A percentile compares a stretch with the other conserved stretches of the same genome.
Conservation (phyloP, 306 rosid genomes). For the Albizia julibrissin region DNA sequence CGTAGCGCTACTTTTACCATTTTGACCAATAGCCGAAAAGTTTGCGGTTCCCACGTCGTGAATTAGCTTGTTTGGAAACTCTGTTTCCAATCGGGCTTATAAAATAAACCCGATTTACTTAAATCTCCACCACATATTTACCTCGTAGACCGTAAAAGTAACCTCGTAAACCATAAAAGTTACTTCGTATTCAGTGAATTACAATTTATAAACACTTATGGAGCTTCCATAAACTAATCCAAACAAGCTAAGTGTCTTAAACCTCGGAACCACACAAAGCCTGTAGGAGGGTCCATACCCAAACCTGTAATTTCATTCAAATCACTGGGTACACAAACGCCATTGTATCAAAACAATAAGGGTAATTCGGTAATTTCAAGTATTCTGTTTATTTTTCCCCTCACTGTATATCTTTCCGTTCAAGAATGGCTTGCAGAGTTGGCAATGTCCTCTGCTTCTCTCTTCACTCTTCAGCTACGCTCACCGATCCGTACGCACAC, state of each 20-base stretch:
- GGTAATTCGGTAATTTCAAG: background rate
- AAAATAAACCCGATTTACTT: no score
- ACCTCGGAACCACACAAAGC: conserved; percentile 28
- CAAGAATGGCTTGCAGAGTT: conserved; percentile 90
- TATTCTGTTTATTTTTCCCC: background rate
- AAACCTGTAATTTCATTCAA: conserved; percentile 30
- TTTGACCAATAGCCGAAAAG: conserved; percentile 34
- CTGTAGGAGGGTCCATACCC: background rate
- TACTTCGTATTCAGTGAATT: no score
- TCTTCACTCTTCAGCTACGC: conserved; percentile 44
- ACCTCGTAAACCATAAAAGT: no score
- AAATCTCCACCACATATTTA: no score
- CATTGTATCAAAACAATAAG: conserved; percentile 10
- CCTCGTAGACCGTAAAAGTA: no score
- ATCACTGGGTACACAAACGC: conserved; percentile 34
- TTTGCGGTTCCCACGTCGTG: conserved; percentile 35
- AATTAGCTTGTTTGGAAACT: no score
- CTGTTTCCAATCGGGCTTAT: no score
- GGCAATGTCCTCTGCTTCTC: conserved; percentile 66
- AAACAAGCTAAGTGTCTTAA: no score
- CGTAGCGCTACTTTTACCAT: conserved; percentile 21
- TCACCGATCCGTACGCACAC: conserved; percentile 51
- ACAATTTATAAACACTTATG: no score
- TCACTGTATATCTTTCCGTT: conserved; percentile 42
- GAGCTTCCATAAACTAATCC: no score